Evolutionary conservation across 495 filamentous ascomycete genomes (phyloP).

Genomic region (Aspergillus homomorphus): DNA sequence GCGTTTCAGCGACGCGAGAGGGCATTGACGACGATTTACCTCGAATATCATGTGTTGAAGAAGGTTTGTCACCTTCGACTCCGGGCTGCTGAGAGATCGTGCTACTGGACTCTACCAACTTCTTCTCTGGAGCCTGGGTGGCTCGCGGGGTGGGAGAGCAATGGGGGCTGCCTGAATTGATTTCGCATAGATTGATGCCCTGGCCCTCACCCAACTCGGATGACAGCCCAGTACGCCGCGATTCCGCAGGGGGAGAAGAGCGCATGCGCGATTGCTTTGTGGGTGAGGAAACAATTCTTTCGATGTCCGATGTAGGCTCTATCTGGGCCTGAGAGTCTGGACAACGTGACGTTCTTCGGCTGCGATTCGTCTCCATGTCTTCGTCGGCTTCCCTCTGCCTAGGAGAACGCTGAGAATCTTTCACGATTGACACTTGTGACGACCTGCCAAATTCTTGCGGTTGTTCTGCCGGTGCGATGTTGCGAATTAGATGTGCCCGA

Average conservation of each 20-base stretch:
- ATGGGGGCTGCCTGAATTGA: conserved; percentile 10
- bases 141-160: conserved; percentile 11
- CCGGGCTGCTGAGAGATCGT: conserved; percentile 1
- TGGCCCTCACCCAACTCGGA: conserved; percentile 8
- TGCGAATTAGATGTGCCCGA: conserved; percentile 1
- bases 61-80: conserved; percentile 4
- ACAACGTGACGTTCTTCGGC: conserved; percentile 9
- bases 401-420: conserved; percentile 50
- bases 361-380: neutral
- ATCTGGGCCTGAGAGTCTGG: conserved; percentile 14
- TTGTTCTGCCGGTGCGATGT: conserved; percentile 10
- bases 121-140: conserved; percentile 10
- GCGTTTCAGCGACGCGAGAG: conserved; percentile 42
- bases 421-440: conserved; percentile 41
- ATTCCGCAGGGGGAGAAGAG: conserved; percentile 25
- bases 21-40: conserved; percentile 43
- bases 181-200: conserved; percentile 1
- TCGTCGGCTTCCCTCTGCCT: conserved; percentile 11
- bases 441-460: conserved; percentile 19
- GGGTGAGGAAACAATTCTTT: conserved; percentile 30
- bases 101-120: conserved; percentile 19
- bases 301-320: conserved; percentile 17
- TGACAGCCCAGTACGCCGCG: conserved; percentile 11
- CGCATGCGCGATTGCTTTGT: conserved; percentile 22
- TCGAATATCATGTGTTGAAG: conserved; percentile 10